phyloP scores from a whole-genome alignment of 2,329 filamentous ascomycete species.

The Pestalotiopsis sp. region DNA sequence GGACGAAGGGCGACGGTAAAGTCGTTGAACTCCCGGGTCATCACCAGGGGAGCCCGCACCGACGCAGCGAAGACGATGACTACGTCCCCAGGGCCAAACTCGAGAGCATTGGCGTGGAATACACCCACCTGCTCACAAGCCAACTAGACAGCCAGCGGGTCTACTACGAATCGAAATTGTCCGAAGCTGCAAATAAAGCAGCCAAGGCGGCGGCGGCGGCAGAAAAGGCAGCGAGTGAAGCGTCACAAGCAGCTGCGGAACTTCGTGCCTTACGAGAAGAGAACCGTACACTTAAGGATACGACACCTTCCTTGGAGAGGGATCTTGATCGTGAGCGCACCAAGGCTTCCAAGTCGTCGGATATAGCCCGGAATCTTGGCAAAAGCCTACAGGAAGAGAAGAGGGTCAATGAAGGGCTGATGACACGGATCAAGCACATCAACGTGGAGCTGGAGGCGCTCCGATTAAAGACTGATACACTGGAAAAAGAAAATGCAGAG shows the following conservation, averaged over 20 bases:
- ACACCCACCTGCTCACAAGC: constrained; percentile 88
- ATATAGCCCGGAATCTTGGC: constrained; percentile 74
- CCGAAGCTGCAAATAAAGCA: constrained; percentile 88
- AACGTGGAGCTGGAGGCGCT: constrained; percentile 63
- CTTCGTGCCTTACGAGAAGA: constrained; percentile 56
- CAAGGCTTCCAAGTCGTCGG: constrained; percentile 71
- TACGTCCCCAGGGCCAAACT: constrained; percentile 71
- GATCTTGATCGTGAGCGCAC: constrained; percentile 70
- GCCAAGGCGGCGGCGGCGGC: constrained; percentile 70
- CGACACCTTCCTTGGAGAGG: constrained; percentile 70
- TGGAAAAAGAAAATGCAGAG: constrained; percentile 69
- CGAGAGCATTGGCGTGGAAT: constrained; percentile 85
- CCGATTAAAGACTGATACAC: constrained; percentile 56
- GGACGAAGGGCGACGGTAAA: constrained; percentile 91
- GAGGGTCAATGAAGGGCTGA: constrained; percentile 75
- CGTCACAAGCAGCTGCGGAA: constrained; percentile 51
- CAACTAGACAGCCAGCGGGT: constrained; percentile 91
- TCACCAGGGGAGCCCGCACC: constrained; percentile 34
- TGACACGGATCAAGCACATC: constrained; percentile 79
- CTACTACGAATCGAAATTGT: constrained; percentile 93
- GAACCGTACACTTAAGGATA: constrained; percentile 56
- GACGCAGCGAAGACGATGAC: constrained; percentile 55
- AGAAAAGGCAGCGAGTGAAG: constrained; percentile 58
- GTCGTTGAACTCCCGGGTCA: constrained; percentile 81
- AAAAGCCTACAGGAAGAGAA: constrained; percentile 86